Base-by-base conservation (phyloP, 2,329 filamentous ascomycete genomes). In the Alternaria panax region DNA sequence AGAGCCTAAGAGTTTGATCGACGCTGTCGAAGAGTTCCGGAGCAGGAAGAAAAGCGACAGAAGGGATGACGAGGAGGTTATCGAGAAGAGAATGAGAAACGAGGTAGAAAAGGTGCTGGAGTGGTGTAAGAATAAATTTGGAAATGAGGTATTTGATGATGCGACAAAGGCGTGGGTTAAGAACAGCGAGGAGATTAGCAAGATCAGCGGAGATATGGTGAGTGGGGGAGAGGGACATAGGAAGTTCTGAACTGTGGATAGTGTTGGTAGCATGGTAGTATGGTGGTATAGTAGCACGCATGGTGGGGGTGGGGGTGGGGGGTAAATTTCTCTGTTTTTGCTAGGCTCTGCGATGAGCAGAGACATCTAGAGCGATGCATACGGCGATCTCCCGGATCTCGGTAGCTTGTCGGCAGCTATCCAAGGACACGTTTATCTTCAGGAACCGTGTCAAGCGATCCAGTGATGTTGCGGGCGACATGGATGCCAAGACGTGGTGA, bases 61-160 rank as follows among this genome's bases (percentile, higher is more conserved):
- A 20, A 51, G 63, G 14, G 68, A 68, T 1, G 67, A 73, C 8
- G 69, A 67, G 53, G 60, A 36, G 16, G 22, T 38, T 34, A 62
- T 82, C 36, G 77, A 78, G 50, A 70, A 40, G 67, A 72, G 25
- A 64, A 76, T 60, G 51, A 67, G 66, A 51, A 66, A 36, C 20
- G 83, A 85, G 68, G 69, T 84, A 27, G 71, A 75, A 38, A 68
- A 62, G 7, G 68, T 84, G 30, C 56, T 83, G 36, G 73, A 78
- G 30, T 84, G 78, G 71, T 84, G 82, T 70, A 71, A 69, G 58
- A 46, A 67, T 24, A 82, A 79, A 59, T 85, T 84, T 73, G 82
- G 83, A 20, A 77, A 73, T 16, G 72, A 64, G 4, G 72, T 65
- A 65, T 74, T 77, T 67, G 60, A 66, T 30, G 83, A 86, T 78